A percentile compares a stretch with the other conserved stretches of the same genome.
Conservation (phyloP, 441 rosid genomes). For the Adansonia gregorii region DNA sequence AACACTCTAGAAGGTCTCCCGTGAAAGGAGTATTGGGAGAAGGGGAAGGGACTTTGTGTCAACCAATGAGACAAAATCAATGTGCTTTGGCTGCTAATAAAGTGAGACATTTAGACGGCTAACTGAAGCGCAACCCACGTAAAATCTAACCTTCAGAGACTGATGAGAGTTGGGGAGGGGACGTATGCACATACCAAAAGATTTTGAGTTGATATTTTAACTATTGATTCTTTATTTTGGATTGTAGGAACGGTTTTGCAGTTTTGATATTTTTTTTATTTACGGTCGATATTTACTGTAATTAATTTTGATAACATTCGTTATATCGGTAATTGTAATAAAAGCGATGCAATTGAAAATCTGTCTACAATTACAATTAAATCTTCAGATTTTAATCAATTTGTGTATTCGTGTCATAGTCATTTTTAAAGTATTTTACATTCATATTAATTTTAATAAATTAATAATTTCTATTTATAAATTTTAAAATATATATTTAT, state of each 20-base stretch:
- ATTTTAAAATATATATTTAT: no score
- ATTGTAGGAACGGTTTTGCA: not conserved
- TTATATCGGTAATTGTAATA: no score
- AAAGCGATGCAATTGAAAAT: no score
- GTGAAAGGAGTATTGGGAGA: constrained; percentile 32
- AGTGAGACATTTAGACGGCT: constrained; percentile 46
- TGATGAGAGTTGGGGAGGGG: not conserved
- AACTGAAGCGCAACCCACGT: constrained; percentile 29
- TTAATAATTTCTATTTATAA: no score
- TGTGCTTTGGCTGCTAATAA: constrained; percentile 43
- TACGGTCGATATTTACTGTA: no score
- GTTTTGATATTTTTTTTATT: no score
- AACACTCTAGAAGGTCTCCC: constrained; percentile 26
- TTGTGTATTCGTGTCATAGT: no score
- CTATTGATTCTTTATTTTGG: not conserved
- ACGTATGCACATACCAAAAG: constrained; percentile 36
- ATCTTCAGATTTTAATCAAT: no score
- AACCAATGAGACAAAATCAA: constrained; percentile 51
- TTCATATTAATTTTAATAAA: no score
- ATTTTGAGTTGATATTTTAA: not conserved
- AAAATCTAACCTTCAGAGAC: constrained; percentile 34
- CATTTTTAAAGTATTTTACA: no score
- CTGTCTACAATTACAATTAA: no score
- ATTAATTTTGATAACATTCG: no score
- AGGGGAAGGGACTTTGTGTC: constrained; percentile 30